These are phyloP conservation scores for Centrapalus pauciflorus DNA, from an alignment of 129 eudicot genomes.

Conservation along the genomic window DNA sequence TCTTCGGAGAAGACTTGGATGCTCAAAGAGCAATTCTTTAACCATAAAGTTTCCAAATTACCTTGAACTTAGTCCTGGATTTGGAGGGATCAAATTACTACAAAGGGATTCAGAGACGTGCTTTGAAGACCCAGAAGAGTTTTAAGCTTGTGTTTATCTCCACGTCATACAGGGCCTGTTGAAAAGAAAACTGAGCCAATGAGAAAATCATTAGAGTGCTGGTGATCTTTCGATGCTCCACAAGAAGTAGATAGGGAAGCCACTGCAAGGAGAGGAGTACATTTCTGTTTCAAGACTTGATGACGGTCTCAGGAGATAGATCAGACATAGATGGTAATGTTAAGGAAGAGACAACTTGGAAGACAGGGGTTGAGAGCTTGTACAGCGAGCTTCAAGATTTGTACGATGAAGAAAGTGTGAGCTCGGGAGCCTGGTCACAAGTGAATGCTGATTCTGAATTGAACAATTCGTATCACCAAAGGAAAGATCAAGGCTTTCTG, in stretches of 20 bases:
- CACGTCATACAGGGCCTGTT: conserved; percentile 34
- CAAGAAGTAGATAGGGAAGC: conserved; percentile 9
- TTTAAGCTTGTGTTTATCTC: conserved; percentile 48
- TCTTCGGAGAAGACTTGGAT: conserved; percentile 40
- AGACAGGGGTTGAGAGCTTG: not conserved
- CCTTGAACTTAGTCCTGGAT: conserved; percentile 45
- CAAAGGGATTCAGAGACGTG: conserved; percentile 59
- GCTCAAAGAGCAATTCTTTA: conserved; percentile 54
- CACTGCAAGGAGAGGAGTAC: conserved; percentile 15
- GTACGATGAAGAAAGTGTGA: conserved; percentile 48
- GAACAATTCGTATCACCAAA: conserved; percentile 20
- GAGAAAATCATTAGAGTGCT: not conserved
- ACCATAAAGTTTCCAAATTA: conserved; percentile 68
- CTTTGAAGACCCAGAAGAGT: conserved; percentile 55
- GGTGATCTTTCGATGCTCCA: not conserved
- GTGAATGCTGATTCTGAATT: conserved; percentile 41
- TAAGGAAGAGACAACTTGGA: conserved; percentile 11
- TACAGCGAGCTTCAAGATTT: conserved; percentile 20
- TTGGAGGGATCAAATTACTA: conserved; percentile 59
- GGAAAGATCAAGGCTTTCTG: conserved; percentile 1
- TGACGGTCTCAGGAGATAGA: conserved; percentile 12
- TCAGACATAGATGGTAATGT: not conserved
- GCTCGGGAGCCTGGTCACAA: conserved; percentile 41
- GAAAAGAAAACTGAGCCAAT: not conserved
- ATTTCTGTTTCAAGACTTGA: conserved; percentile 21